Base-by-base conservation (phyloP, 495 filamentous ascomycete species). In the Penicillium parvum region DNA sequence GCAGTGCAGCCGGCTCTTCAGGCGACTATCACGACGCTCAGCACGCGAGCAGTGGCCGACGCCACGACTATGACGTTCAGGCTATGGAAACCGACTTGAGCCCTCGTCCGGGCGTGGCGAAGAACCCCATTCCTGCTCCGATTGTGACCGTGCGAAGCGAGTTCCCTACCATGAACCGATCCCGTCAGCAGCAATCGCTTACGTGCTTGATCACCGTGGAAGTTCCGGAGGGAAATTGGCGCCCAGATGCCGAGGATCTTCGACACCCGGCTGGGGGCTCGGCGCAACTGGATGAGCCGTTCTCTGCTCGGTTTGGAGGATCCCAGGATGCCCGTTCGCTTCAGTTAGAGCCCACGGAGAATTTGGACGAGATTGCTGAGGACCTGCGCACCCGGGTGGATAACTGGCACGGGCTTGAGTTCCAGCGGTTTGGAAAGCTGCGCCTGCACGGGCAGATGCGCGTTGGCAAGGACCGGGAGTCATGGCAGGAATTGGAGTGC, bases 391-490 rank as follows among this genome's bases (percentile, higher is more conserved):
- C 73, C 30, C 81, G 88, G 25, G 92, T 97, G 14, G 92, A 99
- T 47, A 96, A 99, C 52, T 99, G 92, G 92, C 92, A 99, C 61
- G 94, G 92, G 0, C 72, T 97, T n/a, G 94, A 99, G 57, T 97
- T 96, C 60, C 75, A 78, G 57, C 79, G 90, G 45, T 97, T 97
- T 63, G 92, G 92, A 49, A 96, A 95, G 57, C 78, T 99, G 50
- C 84, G 89, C 23, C 70, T 97, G 27, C 90, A 95, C 56, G 92
- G 90, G 32, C 90, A 86, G 11, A 83, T 97, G 49, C 82, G 85
- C 40, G 92, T 99, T 15, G 92, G 94, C 50, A 99, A 97, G 55
- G 92, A 99, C 61, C 88, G 89, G 49, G 78, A 92, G 52, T 90
- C 92, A 9, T 99, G 92, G 92, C 92, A 99, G 69, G 94, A 99